Evolutionary conservation across 2,329 filamentous ascomycete species (phyloP).

Genomic region (Nemania bipapillata): DNA sequence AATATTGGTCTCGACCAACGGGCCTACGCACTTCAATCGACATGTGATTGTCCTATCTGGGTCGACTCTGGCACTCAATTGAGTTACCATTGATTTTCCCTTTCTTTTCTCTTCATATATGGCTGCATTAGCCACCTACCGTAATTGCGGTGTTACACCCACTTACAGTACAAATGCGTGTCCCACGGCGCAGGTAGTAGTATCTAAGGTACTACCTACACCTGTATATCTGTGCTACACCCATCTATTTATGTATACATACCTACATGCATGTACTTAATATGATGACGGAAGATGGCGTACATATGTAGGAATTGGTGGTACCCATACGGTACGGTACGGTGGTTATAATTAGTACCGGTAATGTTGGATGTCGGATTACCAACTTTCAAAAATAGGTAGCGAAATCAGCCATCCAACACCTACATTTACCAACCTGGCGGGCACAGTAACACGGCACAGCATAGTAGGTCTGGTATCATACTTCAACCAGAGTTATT

Average conservation of each 20-base stretch:
- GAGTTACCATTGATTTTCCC: neutral
- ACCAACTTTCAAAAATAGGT: neutral
- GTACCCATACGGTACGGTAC: neutral
- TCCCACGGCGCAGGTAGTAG: too few species aligned
- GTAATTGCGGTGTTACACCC: too few species aligned
- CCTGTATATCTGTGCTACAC: too few species aligned
- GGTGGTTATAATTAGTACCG: conserved; percentile 10
- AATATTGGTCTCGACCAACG: neutral
- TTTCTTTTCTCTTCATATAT: neutral
- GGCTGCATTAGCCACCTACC: neutral
- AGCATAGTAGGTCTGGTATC: too few species aligned
- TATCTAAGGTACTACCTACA: too few species aligned
- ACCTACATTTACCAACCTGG: neutral
- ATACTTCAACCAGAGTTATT: too few species aligned
- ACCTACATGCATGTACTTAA: too few species aligned
- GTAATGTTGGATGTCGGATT: neutral
- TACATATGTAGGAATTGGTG: neutral
- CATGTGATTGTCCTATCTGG: neutral
- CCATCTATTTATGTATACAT: too few species aligned
- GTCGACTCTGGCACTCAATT: too few species aligned
- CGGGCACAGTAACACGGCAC: neutral
- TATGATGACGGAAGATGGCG: neutral
- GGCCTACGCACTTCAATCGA: neutral
- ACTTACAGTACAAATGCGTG: too few species aligned
- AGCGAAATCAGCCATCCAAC: neutral